Base-by-base conservation (phyloP, 108 stramenopile genomes). In the Pseudonitzschia multiseries region DNA sequence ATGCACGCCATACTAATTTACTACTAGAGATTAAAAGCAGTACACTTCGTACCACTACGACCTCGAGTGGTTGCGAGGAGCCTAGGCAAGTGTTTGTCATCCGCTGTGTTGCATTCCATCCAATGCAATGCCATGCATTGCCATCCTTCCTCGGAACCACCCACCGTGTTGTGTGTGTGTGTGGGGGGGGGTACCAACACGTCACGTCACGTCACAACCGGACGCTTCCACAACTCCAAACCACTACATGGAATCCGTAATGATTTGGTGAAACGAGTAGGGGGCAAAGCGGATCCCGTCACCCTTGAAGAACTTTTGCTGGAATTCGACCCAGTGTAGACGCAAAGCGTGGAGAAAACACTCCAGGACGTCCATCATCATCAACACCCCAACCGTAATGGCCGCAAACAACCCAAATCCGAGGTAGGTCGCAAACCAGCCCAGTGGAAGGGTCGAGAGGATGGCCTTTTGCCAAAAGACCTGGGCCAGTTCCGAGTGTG, bases 271-370 rank as follows among this genome's bases (percentile, higher is more conserved):
- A 77, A 98, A 97, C 18, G 82, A 84, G 69, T 94, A 94, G 32
- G 97, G 97, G 29, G 87, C 64, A 79, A 98, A 98, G 52, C 92
- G 91, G 40, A 96, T 76, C 63, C 97, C 97, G 80, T 98, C 97
- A 17, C 95, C 98, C 68, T 91, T 84, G 89, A 88, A 99, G 74
- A 98, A 98, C 62, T 99, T 99, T 83, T 91, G 98, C 85, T 99
- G 98, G 83, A 99, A 99, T 92, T 99, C 99, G 32, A 99, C 99
- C 99, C 99, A 99, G 75, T 98, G 98, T 59, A 99, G 88, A 74
- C 99, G 97, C 50, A 99, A 89, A 1, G 98, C 96, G 81, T 99
- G 99, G 32, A 99, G 92, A 87, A 97, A 98, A 83, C 99, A 99
- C 86, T 99, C 99, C 26, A 99, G 78, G 54, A 98, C 96, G 76